These are phyloP conservation scores for Cardamine occulta DNA, from an alignment of 345 rosid species.

Conservation along the genomic window DNA sequence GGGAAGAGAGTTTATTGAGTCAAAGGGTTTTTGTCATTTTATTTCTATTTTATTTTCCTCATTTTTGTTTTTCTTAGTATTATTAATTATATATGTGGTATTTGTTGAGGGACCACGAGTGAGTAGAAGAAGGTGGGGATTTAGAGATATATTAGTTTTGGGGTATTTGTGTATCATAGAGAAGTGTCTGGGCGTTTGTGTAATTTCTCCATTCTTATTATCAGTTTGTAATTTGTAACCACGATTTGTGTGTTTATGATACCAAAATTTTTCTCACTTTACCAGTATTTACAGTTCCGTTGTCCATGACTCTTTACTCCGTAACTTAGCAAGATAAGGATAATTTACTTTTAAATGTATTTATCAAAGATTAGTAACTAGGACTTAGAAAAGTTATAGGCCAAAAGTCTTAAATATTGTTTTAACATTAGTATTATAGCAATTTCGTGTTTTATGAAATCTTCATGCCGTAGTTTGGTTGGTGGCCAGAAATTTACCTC, in stretches of 20 bases:
- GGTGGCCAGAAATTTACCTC: no score
- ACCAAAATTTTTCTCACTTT: not conserved
- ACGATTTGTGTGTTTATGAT: conserved; percentile 1
- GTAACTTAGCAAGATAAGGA: not conserved
- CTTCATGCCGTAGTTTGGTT: no score
- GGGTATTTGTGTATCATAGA: conserved; percentile 35
- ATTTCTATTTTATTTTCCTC: conserved; percentile 8
- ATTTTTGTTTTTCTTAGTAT: conserved; percentile 7
- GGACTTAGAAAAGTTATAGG: no score
- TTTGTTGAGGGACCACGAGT: conserved; percentile 5
- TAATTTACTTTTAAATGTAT: no score
- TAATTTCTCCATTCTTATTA: not conserved
- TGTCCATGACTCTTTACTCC: not conserved
- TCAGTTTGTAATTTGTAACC: conserved; percentile 7
- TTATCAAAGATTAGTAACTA: no score
- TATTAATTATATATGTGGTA: conserved; percentile 25
- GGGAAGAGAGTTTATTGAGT: conserved; percentile 36
- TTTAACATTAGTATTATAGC: no score
- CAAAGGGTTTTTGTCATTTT: conserved; percentile 16
- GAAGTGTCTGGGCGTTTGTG: conserved; percentile 4
- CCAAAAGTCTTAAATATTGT: no score
- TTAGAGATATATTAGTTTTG: conserved; percentile 12
- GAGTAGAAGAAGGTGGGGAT: not conserved
- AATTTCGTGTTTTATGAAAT: no score
- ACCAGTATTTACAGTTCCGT: not conserved